Percentiles rank a stretch among this genome's conserved stretches.
Evolutionary conservation across 176 grass and related monocot genomes (phyloP).

Genomic region (Musa acuminata): DNA sequence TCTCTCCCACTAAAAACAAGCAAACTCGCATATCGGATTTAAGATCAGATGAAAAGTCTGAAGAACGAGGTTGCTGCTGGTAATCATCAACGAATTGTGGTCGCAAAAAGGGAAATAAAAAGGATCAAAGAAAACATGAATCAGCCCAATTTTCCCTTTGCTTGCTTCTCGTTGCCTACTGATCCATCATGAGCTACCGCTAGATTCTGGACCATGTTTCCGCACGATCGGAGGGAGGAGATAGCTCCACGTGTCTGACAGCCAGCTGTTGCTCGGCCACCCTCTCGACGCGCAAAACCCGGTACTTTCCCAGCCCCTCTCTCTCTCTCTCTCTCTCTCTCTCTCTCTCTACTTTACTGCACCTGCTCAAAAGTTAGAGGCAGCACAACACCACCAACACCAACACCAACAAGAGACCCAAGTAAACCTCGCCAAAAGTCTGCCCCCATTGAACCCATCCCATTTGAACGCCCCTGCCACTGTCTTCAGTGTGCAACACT

Average conservation of each 20-base stretch:
- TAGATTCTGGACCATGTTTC: slow-evolving; percentile 1
- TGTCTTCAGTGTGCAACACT: too few relatives aligned
- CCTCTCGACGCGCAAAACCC: slow-evolving; percentile 12
- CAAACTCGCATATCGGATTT: too few relatives aligned
- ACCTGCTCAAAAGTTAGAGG: slow-evolving; percentile 1
- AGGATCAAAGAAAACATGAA: background rate
- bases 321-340: too few relatives aligned
- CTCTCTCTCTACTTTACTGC: slow-evolving; percentile 17
- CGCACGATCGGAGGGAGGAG: background rate
- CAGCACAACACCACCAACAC: background rate
- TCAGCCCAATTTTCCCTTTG: background rate
- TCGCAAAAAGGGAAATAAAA: background rate
- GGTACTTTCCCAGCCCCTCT: background rate
- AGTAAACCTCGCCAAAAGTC: background rate
- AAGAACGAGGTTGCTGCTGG: too few relatives aligned
- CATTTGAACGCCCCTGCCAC: background rate
- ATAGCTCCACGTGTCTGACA: slow-evolving; percentile 4
- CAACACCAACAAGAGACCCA: background rate
- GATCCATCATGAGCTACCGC: background rate
- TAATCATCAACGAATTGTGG: too few relatives aligned
- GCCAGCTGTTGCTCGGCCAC: slow-evolving; percentile 1
- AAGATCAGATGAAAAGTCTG: too few relatives aligned
- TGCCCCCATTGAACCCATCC: background rate
- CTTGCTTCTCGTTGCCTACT: slow-evolving; percentile 1
- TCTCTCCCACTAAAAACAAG: background rate